A percentile compares a stretch with the other conserved stretches of the same genome.
These are phyloP conservation scores for Pouteria campechiana DNA, from an alignment of 179 eudicot species.

Conservation along the genomic window DNA sequence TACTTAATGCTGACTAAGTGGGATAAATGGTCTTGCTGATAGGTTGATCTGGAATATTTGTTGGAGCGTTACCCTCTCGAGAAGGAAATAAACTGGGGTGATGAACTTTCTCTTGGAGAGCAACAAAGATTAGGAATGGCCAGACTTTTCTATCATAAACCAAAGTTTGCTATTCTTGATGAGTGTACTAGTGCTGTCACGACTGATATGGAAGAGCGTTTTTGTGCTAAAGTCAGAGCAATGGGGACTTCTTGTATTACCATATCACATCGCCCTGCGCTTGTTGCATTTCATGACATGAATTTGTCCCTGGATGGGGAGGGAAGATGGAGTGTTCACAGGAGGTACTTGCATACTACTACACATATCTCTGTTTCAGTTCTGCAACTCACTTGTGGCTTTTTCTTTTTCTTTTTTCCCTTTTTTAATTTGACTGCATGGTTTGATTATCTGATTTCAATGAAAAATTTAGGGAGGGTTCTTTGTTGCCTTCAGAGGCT, in stretches of 20 bases:
- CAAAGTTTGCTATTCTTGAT: slow-evolving; percentile 96
- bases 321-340: slow-evolving; percentile 95
- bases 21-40: slow-evolving; percentile 1
- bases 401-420: background rate
- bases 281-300: slow-evolving; percentile 96
- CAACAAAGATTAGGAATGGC: slow-evolving; percentile 99
- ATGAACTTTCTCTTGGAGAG: slow-evolving; percentile 90
- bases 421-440: background rate
- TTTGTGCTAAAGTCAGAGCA: slow-evolving; percentile 96
- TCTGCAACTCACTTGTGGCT: too few species aligned
- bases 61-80: slow-evolving; percentile 90
- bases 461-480: slow-evolving; percentile 44
- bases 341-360: too few species aligned
- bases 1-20: background rate
- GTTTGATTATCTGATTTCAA: background rate
- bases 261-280: slow-evolving; percentile 96
- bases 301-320: slow-evolving; percentile 95
- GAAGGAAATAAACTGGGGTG: slow-evolving; percentile 97
- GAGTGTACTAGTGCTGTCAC: slow-evolving; percentile 99
- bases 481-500: slow-evolving; percentile 27
- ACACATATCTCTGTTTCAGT: too few species aligned
- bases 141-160: slow-evolving; percentile 96
- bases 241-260: slow-evolving; percentile 99
- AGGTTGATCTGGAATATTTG: slow-evolving; percentile 97
- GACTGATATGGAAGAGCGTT: slow-evolving; percentile 98